These are phyloP conservation scores for Silene noctiflora DNA, from an alignment of 179 eudicot genomes.

Conservation along the genomic window DNA sequence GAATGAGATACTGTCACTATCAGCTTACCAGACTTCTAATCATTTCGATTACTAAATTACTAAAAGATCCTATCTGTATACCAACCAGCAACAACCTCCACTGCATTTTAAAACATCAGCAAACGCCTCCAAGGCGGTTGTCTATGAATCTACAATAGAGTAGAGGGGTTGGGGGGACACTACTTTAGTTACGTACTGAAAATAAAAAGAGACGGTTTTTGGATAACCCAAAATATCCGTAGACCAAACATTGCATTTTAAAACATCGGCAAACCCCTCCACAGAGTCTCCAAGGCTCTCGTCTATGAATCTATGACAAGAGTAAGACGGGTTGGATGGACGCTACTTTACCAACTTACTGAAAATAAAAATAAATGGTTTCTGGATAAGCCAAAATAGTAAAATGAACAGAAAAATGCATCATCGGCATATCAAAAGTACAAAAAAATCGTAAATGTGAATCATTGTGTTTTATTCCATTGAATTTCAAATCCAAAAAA, in stretches of 20 bases:
- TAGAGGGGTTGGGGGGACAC: background rate
- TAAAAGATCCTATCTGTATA: conserved; percentile 10
- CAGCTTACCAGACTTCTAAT: conserved; percentile 21
- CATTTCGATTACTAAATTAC: background rate
- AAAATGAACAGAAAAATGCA: too few relatives aligned
- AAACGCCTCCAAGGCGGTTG: background rate
- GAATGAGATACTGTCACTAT: conserved; percentile 19
- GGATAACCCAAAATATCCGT: background rate
- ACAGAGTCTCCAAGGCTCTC: background rate
- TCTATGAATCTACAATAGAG: background rate
- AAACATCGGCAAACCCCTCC: background rate
- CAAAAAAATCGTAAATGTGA: background rate
- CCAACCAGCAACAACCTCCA: too few relatives aligned
- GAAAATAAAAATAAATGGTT: background rate
- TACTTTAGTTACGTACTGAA: background rate
- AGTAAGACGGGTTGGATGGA: background rate
- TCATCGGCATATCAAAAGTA: background rate
- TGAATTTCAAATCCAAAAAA: background rate
- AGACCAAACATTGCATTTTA: too few relatives aligned
- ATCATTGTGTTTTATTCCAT: too few relatives aligned
- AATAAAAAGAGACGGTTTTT: background rate
- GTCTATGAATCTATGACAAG: background rate
- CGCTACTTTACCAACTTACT: background rate
- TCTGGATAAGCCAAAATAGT: background rate
- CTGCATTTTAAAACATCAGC: background rate